These are phyloP conservation scores for Phanerochaete carnosa DNA, from an alignment of 768 basidiomycete species.

Conservation along the genomic window DNA sequence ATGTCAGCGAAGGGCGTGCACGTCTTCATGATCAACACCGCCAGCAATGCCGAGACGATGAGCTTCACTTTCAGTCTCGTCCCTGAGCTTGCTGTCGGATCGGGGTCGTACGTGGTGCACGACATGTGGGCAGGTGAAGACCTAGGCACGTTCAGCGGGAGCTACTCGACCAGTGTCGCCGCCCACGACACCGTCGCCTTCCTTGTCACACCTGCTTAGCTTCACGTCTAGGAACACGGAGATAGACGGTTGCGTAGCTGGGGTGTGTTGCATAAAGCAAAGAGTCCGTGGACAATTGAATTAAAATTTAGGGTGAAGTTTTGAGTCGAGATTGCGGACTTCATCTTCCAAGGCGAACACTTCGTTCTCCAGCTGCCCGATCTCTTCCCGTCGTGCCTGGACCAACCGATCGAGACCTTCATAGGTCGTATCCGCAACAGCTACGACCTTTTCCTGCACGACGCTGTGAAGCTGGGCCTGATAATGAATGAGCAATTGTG, in stretches of 20 bases:
- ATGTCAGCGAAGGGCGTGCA: constrained; percentile 47
- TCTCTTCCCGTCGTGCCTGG: constrained; percentile 40
- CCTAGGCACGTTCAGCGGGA: constrained; percentile 37
- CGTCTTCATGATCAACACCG: constrained; percentile 49
- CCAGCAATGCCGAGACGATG: constrained; percentile 37
- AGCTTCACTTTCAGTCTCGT: constrained; percentile 43
- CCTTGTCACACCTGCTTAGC: constrained; percentile 31
- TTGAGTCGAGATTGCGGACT: neutral
- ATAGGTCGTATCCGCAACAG: constrained; percentile 50
- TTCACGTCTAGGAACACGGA: neutral
- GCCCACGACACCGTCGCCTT: constrained; percentile 54
- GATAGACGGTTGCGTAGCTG: neutral
- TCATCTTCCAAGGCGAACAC: constrained; percentile 35
- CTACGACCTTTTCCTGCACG: constrained; percentile 49
- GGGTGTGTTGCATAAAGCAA: neutral
- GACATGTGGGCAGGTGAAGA: constrained; percentile 54
- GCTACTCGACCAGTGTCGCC: constrained; percentile 39
- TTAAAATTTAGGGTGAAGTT: neutral
- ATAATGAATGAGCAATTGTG: constrained; percentile 4
- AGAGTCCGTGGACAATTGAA: neutral
- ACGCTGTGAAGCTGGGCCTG: constrained; percentile 46
- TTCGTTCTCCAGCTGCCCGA: constrained; percentile 41
- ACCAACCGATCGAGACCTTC: constrained; percentile 40
- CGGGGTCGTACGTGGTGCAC: constrained; percentile 37
- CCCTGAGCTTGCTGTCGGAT: constrained; percentile 36